Percentiles rank a stretch among this genome's conserved stretches.
Evolutionary conservation across 345 rosid genomes (phyloP).

Genomic region (Capsella bursapastoris): DNA sequence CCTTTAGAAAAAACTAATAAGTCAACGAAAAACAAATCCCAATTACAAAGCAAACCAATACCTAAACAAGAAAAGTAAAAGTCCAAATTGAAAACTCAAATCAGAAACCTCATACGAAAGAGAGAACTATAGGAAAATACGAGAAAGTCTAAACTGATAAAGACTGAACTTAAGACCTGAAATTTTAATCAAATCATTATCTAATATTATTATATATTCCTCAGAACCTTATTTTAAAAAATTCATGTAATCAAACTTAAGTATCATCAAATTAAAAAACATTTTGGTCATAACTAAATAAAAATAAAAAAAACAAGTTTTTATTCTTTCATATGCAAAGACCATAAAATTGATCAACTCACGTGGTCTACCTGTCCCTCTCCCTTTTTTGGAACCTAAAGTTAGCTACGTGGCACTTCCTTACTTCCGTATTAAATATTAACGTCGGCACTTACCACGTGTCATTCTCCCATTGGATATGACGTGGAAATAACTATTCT

Average conservation of each 20-base stretch:
- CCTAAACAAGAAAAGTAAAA: too few relatives aligned
- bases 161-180: too few relatives aligned
- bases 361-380: slow-evolving; percentile 44
- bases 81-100: too few relatives aligned
- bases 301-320: not conserved
- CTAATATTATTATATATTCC: too few relatives aligned
- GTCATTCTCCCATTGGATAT: not conserved
- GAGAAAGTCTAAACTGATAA: too few relatives aligned
- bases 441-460: slow-evolving; percentile 31
- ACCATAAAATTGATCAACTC: slow-evolving; percentile 30
- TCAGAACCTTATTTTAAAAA: too few relatives aligned
- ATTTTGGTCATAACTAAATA: not conserved
- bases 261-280: not conserved
- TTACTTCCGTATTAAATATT: slow-evolving; percentile 11
- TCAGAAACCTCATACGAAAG: too few relatives aligned
- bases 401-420: slow-evolving; percentile 39
- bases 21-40: too few relatives aligned
- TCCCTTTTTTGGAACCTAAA: slow-evolving; percentile 31
- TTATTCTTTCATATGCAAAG: slow-evolving; percentile 23
- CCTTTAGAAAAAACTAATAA: too few relatives aligned
- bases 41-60: too few relatives aligned
- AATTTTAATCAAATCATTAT: too few relatives aligned
- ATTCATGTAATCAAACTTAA: not conserved
- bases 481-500: slow-evolving; percentile 38
- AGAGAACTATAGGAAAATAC: too few relatives aligned